Conservation (phyloP, 768 basidiomycete species). For the Fomitopsis pulvina region DNA sequence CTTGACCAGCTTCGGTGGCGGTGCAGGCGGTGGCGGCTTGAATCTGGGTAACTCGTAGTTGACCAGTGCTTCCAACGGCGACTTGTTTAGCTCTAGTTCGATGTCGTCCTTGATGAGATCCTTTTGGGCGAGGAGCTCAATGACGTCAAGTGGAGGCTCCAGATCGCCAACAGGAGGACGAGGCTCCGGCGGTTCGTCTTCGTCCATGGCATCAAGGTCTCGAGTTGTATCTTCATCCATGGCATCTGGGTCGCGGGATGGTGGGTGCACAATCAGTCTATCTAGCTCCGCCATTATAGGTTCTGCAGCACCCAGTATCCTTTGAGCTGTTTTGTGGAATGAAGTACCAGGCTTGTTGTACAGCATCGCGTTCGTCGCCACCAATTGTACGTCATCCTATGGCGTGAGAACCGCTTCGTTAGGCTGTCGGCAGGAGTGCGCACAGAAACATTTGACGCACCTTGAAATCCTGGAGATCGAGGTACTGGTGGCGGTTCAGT, state of each 20-base stretch:
- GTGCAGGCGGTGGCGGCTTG: slow-evolving; percentile 55
- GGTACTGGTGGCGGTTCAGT: slow-evolving; percentile 78
- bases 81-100: slow-evolving; percentile 46
- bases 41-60: slow-evolving; percentile 55
- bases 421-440: neutral
- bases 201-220: neutral
- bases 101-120: slow-evolving; percentile 46
- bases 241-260: neutral
- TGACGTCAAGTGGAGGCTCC: slow-evolving; percentile 56
- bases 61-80: slow-evolving; percentile 64
- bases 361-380: slow-evolving; percentile 76
- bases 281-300: slow-evolving; percentile 40
- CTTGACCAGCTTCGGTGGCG: slow-evolving; percentile 25
- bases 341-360: slow-evolving; percentile 79
- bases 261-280: slow-evolving; percentile 1
- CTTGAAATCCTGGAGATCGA: slow-evolving; percentile 68
- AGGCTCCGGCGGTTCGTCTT: neutral
- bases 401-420: neutral
- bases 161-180: slow-evolving; percentile 51
- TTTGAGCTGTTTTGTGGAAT: slow-evolving; percentile 62
- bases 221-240: neutral
- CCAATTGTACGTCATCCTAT: slow-evolving; percentile 83
- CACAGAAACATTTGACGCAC: slow-evolving; percentile 25
- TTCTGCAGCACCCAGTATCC: slow-evolving; percentile 43
- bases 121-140: slow-evolving; percentile 50